Percentiles rank a stretch among this genome's conserved stretches.
These are phyloP conservation scores for Aureobasidium sp. DNA, from an alignment of 2,329 filamentous ascomycete species.

Conservation along the genomic window DNA sequence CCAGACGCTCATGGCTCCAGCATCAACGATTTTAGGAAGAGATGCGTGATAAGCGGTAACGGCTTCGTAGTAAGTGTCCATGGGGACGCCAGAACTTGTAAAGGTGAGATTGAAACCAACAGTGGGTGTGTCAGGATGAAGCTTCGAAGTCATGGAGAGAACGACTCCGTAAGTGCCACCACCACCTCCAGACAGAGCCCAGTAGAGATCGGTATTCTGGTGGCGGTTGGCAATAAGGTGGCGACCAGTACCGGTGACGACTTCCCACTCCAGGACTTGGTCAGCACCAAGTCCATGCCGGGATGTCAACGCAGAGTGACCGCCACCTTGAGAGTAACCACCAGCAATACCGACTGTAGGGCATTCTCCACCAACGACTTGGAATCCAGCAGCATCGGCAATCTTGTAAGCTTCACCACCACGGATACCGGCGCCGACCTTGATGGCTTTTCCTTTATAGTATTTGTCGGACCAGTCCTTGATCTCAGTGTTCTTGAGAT, in stretches of 20 bases:
- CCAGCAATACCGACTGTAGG: slow-evolving; percentile 53
- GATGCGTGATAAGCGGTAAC: slow-evolving; percentile 43
- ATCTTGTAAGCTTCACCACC: slow-evolving; percentile 44
- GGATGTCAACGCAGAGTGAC: slow-evolving; percentile 49
- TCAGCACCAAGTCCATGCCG: slow-evolving; percentile 55
- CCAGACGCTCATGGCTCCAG: slow-evolving; percentile 46
- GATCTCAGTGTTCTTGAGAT: slow-evolving; percentile 45
- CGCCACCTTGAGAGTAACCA: slow-evolving; percentile 55
- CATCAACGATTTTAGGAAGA: slow-evolving; percentile 44
- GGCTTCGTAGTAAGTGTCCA: slow-evolving; percentile 44
- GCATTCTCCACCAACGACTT: slow-evolving; percentile 50
- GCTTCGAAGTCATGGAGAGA: slow-evolving; percentile 48
- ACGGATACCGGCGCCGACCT: slow-evolving; percentile 48
- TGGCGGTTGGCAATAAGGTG: slow-evolving; percentile 42
- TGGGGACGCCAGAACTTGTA: slow-evolving; percentile 20
- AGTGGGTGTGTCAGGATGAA: slow-evolving; percentile 39
- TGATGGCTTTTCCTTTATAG: slow-evolving; percentile 49
- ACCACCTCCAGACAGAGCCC: slow-evolving; percentile 56
- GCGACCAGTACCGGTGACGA: slow-evolving; percentile 45
- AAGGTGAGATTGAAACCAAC: slow-evolving; percentile 43
- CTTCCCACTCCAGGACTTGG: slow-evolving; percentile 44
- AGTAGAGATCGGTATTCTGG: slow-evolving; percentile 53
- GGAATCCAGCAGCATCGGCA: slow-evolving; percentile 40
- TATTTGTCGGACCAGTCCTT: slow-evolving; percentile 31
- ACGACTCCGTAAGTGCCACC: slow-evolving; percentile 54